These are phyloP conservation scores for Pythium vanterpoolii DNA, from an alignment of 352 stramenopile genomes.

Conservation along the genomic window DNA sequence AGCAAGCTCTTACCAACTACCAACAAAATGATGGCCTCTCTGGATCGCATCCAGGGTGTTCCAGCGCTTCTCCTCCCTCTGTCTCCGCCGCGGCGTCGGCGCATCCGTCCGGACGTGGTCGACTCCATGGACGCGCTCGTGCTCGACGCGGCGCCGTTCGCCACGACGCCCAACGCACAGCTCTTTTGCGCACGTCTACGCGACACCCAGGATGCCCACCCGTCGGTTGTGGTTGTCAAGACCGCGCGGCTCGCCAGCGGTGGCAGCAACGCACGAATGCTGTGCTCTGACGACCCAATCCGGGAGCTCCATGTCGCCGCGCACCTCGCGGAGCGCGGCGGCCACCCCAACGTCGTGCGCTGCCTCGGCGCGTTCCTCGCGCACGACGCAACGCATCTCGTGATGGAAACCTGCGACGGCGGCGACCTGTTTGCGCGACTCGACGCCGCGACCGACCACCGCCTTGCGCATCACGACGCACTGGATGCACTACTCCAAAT, in stretches of 20 bases:
- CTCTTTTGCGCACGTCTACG: conserved; percentile 10
- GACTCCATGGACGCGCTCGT: neutral
- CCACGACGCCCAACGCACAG: conserved; percentile 12
- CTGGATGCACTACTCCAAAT: neutral
- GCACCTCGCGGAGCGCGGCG: conserved; percentile 22
- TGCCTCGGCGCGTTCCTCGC: conserved; percentile 23
- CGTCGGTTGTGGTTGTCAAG: conserved; percentile 37
- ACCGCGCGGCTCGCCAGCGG: conserved; percentile 16
- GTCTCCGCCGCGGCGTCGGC: neutral
- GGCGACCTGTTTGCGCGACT: conserved; percentile 19
- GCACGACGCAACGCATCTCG: conserved; percentile 19
- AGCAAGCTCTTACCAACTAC: too few relatives aligned
- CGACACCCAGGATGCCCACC: neutral
- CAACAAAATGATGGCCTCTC: neutral
- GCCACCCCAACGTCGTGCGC: conserved; percentile 21
- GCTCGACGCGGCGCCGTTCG: conserved; percentile 13
- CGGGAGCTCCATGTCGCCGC: conserved; percentile 15
- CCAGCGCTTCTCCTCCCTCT: neutral
- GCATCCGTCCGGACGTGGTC: neutral
- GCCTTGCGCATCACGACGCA: neutral
- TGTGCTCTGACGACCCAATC: conserved; percentile 30
- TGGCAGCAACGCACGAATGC: conserved; percentile 11
- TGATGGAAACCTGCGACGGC: conserved; percentile 24
- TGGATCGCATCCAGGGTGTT: neutral
- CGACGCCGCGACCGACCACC: neutral